Evolutionary conservation across 1,284 basidiomycete species (phyloP), one percentile per base, ranked within the genome.

Genomic region (Melampsora americana): DNA sequence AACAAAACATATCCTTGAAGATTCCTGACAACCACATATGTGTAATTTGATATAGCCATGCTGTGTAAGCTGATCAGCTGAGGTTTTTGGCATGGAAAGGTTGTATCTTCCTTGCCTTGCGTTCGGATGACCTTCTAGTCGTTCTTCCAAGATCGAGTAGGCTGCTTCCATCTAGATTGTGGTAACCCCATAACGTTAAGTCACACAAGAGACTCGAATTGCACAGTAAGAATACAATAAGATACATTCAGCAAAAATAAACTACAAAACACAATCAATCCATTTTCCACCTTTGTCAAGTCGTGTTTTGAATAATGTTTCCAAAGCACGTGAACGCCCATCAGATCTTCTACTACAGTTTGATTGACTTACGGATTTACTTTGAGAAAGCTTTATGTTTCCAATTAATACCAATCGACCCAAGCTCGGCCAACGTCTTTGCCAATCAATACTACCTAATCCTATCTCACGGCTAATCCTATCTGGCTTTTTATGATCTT

Each of bases 211-310:
- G 9, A 44, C 42, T 44, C 42, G 12, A 44, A 44, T 44, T 44
- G 42, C 3, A 44, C 42, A 44, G 16, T 14, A 12, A 35, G 42
- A 44, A 44, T 44, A 44, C 42, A 44, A 4, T 56, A 28, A 56
- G 1, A 28, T 56, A 28, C 28, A 56, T 56, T n/a, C 14, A 23
- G 14, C 3, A 18, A 56, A 28, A 56, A 7, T 11, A 56, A 23
- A 7, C 14, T 56, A 56, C n/a, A 56, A 23, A 56, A 56, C 53
- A 56, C 53, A 64, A 9, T 64, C 26, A 64, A 64, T 39, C 28
- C 28, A 64, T 64, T 64, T 64, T 5, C 61, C 61, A 30, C 32
- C 32, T n/a, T 35, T 64, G 18, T 30, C 61, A 35, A 64, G 35
- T 35, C 61, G 23, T 30, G 26, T 64, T 20, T 64, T 64, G 61